These are phyloP conservation scores for Lomentospora prolificans DNA, from an alignment of 2,329 filamentous ascomycete species.

Conservation along the genomic window DNA sequence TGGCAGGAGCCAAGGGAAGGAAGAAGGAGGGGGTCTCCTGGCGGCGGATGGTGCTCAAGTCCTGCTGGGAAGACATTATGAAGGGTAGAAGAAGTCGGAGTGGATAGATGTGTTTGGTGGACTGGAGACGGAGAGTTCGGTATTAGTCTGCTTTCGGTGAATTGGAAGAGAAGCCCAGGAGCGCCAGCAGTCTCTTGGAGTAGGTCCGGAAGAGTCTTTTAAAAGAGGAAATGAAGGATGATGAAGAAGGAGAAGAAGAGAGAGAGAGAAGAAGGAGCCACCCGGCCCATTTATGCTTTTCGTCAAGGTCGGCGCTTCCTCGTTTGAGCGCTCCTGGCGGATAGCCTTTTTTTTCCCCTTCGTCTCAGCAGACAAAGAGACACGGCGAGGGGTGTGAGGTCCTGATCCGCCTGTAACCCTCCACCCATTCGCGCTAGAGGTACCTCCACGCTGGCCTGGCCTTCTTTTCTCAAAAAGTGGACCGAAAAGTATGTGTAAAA, in stretches of 20 bases:
- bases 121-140: neutral
- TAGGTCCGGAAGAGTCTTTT: neutral
- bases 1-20: conserved; percentile 49
- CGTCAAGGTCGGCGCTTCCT: neutral
- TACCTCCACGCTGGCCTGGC: neutral
- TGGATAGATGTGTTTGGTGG: neutral
- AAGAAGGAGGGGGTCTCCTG: conserved; percentile 22
- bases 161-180: neutral
- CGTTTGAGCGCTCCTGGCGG: neutral
- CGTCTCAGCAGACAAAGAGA: too few species aligned
- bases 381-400: too few species aligned
- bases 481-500: conserved; percentile 4
- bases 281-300: conserved; percentile 3
- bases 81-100: neutral
- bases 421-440: neutral
- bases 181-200: neutral
- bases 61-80: conserved; percentile 3
- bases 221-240: neutral
- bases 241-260: neutral
- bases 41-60: conserved; percentile 21
- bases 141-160: neutral
- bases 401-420: neutral
- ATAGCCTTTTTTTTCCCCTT: neutral
- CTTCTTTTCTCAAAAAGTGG: neutral
- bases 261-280: neutral